Conservation (phyloP, 257 asterid genomes). For the Plantago elongata region DNA sequence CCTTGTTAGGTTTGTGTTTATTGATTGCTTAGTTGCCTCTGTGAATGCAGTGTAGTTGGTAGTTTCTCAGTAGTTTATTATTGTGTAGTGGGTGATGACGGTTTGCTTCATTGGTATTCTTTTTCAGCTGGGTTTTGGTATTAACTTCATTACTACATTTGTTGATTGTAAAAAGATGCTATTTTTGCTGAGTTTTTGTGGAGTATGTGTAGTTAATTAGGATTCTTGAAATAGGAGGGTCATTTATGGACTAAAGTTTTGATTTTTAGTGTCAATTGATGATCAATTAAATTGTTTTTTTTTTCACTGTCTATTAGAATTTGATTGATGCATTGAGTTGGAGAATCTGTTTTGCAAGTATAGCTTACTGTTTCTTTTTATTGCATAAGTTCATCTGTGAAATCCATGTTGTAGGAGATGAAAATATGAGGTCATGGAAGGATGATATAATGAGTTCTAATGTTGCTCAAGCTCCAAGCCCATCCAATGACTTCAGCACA, state of each 20-base stretch:
- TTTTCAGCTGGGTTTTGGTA: constrained; percentile 26
- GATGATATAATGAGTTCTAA: constrained; percentile 47
- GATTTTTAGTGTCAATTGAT: constrained; percentile 7
- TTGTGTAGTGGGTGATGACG: not conserved
- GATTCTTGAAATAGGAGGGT: constrained; percentile 13
- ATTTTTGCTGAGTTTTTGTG: not conserved
- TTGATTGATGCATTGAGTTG: not conserved
- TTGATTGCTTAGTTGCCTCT: not conserved
- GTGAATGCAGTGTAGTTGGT: constrained; percentile 13
- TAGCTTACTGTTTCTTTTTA: not conserved
- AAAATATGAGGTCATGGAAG: constrained; percentile 64
- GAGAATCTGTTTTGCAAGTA: not conserved
- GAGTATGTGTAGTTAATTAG: constrained; percentile 10
- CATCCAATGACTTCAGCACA: constrained; percentile 42
- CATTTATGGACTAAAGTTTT: not conserved
- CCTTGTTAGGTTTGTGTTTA: constrained; percentile 33
- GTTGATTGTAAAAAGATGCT: constrained; percentile 2
- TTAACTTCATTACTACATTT: constrained; percentile 11
- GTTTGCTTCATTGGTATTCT: constrained; percentile 11
- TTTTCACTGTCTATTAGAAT: not conserved
- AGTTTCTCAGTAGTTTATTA: no score
- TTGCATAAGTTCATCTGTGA: not conserved
- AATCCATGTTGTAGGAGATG: constrained; percentile 43
- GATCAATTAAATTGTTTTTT: no score
- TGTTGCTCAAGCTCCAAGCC: constrained; percentile 65